Evolutionary conservation across 2,329 filamentous ascomycete species (phyloP).

Genomic region (Pseudocercospora fijiensis): DNA sequence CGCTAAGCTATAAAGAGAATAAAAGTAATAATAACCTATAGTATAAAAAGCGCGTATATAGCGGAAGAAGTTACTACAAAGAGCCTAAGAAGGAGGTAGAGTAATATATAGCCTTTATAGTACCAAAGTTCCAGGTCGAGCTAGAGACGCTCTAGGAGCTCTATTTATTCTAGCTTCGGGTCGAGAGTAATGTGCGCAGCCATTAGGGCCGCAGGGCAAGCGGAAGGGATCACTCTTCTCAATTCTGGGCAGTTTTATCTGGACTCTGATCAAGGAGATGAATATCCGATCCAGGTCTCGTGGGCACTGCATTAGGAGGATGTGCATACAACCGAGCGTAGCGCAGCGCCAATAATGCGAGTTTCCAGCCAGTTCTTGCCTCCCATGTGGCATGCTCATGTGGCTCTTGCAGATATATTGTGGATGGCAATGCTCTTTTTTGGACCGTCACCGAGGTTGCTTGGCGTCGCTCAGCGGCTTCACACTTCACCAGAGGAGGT

Average conservation of each 20-base stretch:
- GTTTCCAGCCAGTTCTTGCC: not conserved
- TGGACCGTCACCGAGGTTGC: not conserved
- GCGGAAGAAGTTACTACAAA: no score
- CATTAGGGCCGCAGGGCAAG: not conserved
- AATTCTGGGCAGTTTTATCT: not conserved
- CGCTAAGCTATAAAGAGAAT: no score
- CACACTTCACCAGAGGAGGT: not conserved
- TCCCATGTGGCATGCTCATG: not conserved
- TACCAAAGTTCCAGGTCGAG: no score
- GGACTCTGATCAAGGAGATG: not conserved
- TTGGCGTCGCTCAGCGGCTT: not conserved
- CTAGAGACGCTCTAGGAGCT: not conserved
- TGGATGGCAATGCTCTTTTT: slow-evolving; percentile 1
- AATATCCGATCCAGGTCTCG: not conserved
- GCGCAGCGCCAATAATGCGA: not conserved
- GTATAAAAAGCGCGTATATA: no score
- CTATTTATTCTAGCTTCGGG: not conserved
- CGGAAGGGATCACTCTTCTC: not conserved
- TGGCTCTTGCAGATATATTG: not conserved
- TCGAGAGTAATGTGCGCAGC: not conserved
- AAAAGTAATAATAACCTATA: no score
- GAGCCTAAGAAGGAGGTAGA: no score
- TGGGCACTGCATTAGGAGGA: not conserved
- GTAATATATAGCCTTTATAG: no score
- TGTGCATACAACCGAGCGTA: not conserved